phyloP scores from a whole-genome alignment of 2,329 filamentous ascomycete genomes.

The Rhinocladiella mackenziei region DNA sequence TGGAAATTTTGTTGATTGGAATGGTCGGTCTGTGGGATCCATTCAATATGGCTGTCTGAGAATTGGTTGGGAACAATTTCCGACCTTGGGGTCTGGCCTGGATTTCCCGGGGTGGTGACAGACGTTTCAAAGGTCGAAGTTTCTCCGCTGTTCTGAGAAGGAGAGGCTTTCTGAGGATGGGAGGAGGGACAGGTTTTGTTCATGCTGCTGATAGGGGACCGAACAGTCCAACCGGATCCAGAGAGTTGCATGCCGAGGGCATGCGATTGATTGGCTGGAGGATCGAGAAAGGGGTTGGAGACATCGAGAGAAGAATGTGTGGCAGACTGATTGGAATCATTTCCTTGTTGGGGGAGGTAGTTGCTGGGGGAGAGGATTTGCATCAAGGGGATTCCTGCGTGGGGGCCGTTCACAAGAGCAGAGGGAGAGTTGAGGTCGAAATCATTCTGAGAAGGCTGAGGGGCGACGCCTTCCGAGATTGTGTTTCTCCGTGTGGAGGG shows the following conservation, averaged over 20 bases:
- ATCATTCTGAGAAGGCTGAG: conserved; percentile 29
- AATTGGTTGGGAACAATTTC: conserved; percentile 21
- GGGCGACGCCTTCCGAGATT: conserved; percentile 25
- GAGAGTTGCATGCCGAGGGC: conserved; percentile 17
- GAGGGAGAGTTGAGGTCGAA: conserved; percentile 28
- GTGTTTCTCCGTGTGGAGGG: conserved; percentile 31
- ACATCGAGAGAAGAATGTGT: conserved; percentile 20
- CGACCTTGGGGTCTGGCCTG: conserved; percentile 19
- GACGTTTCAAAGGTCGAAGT: conserved; percentile 20
- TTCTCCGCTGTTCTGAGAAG: conserved; percentile 21
- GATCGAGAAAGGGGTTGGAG: conserved; percentile 17
- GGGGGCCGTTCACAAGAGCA: conserved; percentile 21
- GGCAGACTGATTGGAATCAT: conserved; percentile 12
- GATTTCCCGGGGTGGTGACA: conserved; percentile 18
- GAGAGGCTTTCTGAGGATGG: conserved; percentile 13
- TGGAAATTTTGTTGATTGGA: conserved; percentile 20
- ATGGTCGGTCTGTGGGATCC: conserved; percentile 20
- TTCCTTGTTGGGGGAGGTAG: conserved; percentile 13
- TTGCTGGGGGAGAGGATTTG: conserved; percentile 24
- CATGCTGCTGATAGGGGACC: conserved; percentile 15
- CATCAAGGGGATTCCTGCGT: conserved; percentile 23
- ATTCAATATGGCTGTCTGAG: conserved; percentile 16
- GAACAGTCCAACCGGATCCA: conserved; percentile 13
- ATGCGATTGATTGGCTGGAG: conserved; percentile 11
- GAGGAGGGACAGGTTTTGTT: conserved; percentile 14